Percentiles rank a stretch among this genome's conserved stretches.
phyloP scores from a whole-genome alignment of 331 rosid species.

The Stylosanthes scabra region DNA sequence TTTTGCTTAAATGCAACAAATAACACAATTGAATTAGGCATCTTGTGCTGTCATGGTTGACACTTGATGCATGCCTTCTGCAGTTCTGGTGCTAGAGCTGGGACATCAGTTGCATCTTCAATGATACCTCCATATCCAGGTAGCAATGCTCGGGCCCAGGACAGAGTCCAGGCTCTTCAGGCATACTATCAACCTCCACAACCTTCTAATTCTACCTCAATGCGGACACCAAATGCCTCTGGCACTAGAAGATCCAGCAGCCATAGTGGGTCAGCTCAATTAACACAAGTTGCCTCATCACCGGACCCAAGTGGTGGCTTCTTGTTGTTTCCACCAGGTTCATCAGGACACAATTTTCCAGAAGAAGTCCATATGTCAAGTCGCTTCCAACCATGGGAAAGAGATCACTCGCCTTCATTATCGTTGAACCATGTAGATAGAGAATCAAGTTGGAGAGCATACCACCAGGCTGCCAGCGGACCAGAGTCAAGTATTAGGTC shows the following conservation, averaged over 20 bases:
- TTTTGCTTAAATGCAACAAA: conserved; percentile 3
- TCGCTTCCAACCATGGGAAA: conserved; percentile 77
- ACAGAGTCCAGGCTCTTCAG: conserved; percentile 96
- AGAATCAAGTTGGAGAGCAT: conserved; percentile 78
- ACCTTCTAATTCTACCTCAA: conserved; percentile 66
- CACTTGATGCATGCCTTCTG: conserved; percentile 40
- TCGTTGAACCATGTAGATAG: conserved; percentile 73
- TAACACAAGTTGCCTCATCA: conserved; percentile 64
- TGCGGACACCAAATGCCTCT: conserved; percentile 64
- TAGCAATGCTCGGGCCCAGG: conserved; percentile 95
- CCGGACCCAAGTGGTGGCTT: conserved; percentile 71
- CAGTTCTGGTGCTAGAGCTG: conserved; percentile 84
- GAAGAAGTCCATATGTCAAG: conserved; percentile 69
- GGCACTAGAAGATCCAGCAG: conserved; percentile 71
- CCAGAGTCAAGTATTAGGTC: conserved; percentile 72
- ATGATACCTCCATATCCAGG: conserved; percentile 98
- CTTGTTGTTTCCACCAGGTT: conserved; percentile 65
- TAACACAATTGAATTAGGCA: not conserved
- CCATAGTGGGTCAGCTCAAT: conserved; percentile 70
- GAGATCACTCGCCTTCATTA: conserved; percentile 71
- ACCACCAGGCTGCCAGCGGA: conserved; percentile 72
- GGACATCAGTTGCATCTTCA: conserved; percentile 82
- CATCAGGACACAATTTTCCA: conserved; percentile 73
- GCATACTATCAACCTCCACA: conserved; percentile 95
- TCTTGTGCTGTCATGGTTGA: conserved; percentile 1